A percentile compares a stretch with the other conserved stretches of the same genome.
Evolutionary conservation across 305 asterid genomes (phyloP).

Genomic region (Rubia balearica): DNA sequence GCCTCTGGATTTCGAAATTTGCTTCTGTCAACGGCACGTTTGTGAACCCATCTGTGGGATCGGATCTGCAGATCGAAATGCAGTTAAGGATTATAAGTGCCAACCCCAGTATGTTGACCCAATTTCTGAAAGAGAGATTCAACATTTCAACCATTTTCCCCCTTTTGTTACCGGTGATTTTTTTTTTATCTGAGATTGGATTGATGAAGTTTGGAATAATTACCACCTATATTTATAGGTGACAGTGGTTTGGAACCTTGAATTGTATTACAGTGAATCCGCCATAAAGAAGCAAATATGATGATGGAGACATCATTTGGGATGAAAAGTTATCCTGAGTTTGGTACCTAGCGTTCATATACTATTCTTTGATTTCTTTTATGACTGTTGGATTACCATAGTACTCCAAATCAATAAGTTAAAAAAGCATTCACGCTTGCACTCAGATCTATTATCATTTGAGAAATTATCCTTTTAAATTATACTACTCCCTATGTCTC

Average conservation of each 20-base stretch:
- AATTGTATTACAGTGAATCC: not conserved
- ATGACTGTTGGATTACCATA: not conserved
- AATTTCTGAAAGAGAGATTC: not conserved
- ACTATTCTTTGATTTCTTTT: not conserved
- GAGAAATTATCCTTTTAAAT: too few relatives aligned
- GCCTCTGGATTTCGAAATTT: conserved; percentile 29
- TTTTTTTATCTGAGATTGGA: not conserved
- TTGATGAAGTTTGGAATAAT: not conserved
- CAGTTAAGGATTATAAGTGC: not conserved
- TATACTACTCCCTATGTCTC: too few relatives aligned
- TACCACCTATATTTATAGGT: not conserved
- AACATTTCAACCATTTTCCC: not conserved
- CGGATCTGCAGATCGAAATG: conserved; percentile 11
- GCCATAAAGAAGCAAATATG: not conserved
- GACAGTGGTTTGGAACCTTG: not conserved
- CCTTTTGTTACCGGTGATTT: not conserved
- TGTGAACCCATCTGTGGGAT: conserved; percentile 38
- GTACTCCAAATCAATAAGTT: not conserved
- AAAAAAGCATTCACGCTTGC: not conserved
- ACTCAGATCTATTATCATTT: too few relatives aligned
- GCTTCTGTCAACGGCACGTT: conserved; percentile 23
- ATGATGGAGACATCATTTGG: conserved; percentile 6
- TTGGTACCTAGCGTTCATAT: not conserved
- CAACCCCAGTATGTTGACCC: not conserved
- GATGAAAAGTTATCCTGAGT: conserved; percentile 1